Conservation (phyloP, 163 green algal species). For the Trebouxia gelatinosa region DNA sequence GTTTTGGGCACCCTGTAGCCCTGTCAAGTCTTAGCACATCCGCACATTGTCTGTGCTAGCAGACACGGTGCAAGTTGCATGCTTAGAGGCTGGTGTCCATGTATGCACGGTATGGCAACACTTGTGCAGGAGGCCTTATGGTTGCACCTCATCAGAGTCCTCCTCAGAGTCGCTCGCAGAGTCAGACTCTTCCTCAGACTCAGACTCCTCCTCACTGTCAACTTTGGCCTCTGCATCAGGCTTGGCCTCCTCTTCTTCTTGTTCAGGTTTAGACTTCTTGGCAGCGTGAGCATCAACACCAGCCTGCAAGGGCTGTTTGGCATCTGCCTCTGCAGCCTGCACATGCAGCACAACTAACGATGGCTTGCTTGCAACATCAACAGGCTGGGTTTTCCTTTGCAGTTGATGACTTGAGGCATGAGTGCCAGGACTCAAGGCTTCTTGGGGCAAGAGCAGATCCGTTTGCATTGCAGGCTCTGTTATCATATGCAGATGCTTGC, state of each 20-base stretch:
- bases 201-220: slow-evolving; percentile 16
- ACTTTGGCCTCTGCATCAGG: slow-evolving; percentile 39
- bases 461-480: too few relatives aligned
- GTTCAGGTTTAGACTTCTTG: slow-evolving; percentile 35
- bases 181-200: slow-evolving; percentile 29
- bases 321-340: neutral
- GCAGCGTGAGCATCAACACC: slow-evolving; percentile 7
- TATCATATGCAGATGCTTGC: neutral
- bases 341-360: neutral
- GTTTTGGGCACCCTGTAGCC: slow-evolving; percentile 41
- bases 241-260: neutral
- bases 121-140: neutral
- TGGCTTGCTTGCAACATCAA: neutral
- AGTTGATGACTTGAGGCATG: neutral
- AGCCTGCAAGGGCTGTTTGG: neutral
- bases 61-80: too few relatives aligned
- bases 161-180: slow-evolving; percentile 39
- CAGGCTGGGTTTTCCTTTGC: neutral
- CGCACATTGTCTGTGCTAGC: neutral
- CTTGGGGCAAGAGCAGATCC: too few relatives aligned
- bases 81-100: neutral
- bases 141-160: slow-evolving; percentile 50
- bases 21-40: neutral
- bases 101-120: neutral
- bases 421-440: too few relatives aligned